Evolutionary conservation across 805 yeast genomes (phyloP), one percentile per base, ranked within the genome.

Genomic region (Debaryomyces prosopidis): DNA sequence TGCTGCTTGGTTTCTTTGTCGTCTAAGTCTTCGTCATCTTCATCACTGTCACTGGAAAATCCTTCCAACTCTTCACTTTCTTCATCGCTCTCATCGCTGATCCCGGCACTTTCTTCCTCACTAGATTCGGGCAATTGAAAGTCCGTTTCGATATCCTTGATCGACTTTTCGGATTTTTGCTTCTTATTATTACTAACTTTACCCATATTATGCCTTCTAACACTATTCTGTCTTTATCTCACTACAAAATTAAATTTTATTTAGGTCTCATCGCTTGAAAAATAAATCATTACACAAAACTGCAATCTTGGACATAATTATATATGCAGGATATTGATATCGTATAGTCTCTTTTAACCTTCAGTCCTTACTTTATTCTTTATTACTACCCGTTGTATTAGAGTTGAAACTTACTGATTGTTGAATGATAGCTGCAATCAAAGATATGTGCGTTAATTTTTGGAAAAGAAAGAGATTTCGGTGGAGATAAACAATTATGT

Each of bases 21-120:
- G 30, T 59, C 63, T 26, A 62, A 51, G 6, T 53, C 57, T 33
- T 53, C 54, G 12, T 54, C 59, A 26, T 60, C 64, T 14, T 54
- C 56, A 10, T 57, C 61, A 30, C 37, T 34, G 37, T 34, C 49
- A 35, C 49, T 45, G 31, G 43, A 41, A 12, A 55, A 45, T n/a
- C 55, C 62, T 9, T 53, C 59, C 12, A 62, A 59, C 7, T 53
- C 58, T 17, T 50, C 51, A 37, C 52, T 47, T 14, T 54, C 63
- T 10, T 57, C 45, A 14, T 57, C 65, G 31, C 42, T 31, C 17
- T 44, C 50, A 16, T 43, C 47, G 15, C 42, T 34, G 18, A 32
- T 31, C 7, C 31, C 50, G 20, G 57, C 20, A 19, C 39, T 36
- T 39, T 51, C 58, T 12, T 39, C 60, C 37, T 51, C 59, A 35